These are phyloP conservation scores for Juglanconis oblonga DNA, from an alignment of 2,329 filamentous ascomycete genomes.

Conservation along the genomic window DNA sequence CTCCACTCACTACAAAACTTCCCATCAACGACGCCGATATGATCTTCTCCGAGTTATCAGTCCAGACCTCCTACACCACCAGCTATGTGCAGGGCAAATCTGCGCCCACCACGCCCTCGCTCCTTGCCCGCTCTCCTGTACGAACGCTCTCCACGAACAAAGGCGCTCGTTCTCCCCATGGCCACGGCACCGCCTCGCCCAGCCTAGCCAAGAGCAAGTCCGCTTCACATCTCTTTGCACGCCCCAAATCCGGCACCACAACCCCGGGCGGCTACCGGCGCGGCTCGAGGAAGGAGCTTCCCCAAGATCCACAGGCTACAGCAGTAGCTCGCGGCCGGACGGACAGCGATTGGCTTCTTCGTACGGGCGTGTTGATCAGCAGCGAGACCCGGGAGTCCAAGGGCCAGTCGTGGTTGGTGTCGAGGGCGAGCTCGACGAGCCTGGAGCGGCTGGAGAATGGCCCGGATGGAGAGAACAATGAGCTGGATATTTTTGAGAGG, in stretches of 20 bases:
- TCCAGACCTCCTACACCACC: conserved; percentile 29
- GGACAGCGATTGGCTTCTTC: conserved; percentile 64
- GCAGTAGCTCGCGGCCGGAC: conserved; percentile 33
- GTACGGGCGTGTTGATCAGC: conserved; percentile 60
- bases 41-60: conserved; percentile 32
- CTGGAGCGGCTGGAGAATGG: conserved; percentile 51
- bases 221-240: conserved; percentile 48
- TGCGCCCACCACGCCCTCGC: conserved; percentile 61
- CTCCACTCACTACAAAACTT: conserved; percentile 61
- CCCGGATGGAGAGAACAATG: conserved; percentile 35
- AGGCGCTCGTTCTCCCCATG: conserved; percentile 40
- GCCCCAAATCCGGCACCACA: conserved; percentile 18
- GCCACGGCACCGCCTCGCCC: conserved; percentile 25
- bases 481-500: conserved; percentile 27
- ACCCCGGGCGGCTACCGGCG: conserved; percentile 21
- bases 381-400: conserved; percentile 64
- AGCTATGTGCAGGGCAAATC: conserved; percentile 63
- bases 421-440: conserved; percentile 62
- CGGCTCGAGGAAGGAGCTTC: conserved; percentile 26
- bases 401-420: conserved; percentile 67
- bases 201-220: conserved; percentile 61
- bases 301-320: not conserved
- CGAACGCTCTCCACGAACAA: conserved; percentile 37
- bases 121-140: conserved; percentile 57
- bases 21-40: conserved; percentile 54